Evolutionary conservation across 768 basidiomycete species (phyloP).

Genomic region (Asterophora parasitica): DNA sequence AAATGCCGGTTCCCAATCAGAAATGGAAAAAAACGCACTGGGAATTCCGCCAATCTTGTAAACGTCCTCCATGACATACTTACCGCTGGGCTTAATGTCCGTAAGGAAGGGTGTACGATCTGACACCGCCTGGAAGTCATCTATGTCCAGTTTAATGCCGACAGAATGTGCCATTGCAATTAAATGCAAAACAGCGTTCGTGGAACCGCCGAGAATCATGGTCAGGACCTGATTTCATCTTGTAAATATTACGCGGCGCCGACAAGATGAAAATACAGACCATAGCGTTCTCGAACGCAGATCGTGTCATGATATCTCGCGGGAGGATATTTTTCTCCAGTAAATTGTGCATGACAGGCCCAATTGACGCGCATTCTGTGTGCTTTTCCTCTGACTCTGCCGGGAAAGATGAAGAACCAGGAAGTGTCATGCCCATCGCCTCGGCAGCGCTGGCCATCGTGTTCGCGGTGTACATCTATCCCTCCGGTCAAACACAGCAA

Average conservation of each 20-base stretch:
- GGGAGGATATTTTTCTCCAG: constrained; percentile 91
- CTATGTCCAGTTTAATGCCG: constrained; percentile 80
- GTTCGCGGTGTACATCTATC: constrained; percentile 95
- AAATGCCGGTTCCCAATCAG: neutral
- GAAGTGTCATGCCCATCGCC: constrained; percentile 92
- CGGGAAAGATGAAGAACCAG: constrained; percentile 96
- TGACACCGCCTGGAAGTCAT: constrained; percentile 92
- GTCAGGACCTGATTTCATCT: constrained; percentile 68
- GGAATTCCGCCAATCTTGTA: constrained; percentile 96
- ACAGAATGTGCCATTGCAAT: constrained; percentile 97
- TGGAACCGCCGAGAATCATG: constrained; percentile 96
- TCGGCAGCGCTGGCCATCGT: constrained; percentile 97
- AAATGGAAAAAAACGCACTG: constrained; percentile 46
- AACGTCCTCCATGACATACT: constrained; percentile 98
- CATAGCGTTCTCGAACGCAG: constrained; percentile 98
- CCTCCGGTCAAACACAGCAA: neutral
- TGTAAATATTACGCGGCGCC: constrained; percentile 2
- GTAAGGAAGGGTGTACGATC: constrained; percentile 93
- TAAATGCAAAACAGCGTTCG: constrained; percentile 94
- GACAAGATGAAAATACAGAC: constrained; percentile 35
- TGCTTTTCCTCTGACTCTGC: constrained; percentile 89
- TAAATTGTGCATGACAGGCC: constrained; percentile 79
- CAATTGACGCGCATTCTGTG: constrained; percentile 77
- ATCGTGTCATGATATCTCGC: constrained; percentile 92
- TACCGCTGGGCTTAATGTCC: constrained; percentile 94